phyloP scores from a whole-genome alignment of 2,329 filamentous ascomycete species.

The Penicillium sp. region DNA sequence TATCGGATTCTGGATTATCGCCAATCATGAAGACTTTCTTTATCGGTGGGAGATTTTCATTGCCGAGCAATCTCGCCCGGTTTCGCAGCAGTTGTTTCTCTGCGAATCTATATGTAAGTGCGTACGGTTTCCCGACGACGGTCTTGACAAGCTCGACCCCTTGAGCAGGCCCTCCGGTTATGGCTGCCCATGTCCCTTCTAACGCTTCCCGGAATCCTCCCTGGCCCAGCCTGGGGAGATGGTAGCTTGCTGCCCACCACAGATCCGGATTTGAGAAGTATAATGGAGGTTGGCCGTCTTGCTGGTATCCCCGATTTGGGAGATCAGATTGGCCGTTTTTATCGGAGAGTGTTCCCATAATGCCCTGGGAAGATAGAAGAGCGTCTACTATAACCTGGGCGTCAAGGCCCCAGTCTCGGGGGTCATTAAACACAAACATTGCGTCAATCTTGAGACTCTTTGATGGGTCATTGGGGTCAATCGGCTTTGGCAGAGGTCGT shows the following conservation, averaged over 20 bases:
- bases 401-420: constrained; percentile 92
- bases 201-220: constrained; percentile 84
- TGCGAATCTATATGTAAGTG: constrained; percentile 76
- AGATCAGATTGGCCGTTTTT: constrained; percentile 64
- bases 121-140: constrained; percentile 78
- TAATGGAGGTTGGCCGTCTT: constrained; percentile 72
- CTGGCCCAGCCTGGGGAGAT: constrained; percentile 81
- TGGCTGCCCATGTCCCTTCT: constrained; percentile 70
- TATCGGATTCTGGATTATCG: constrained; percentile 85
- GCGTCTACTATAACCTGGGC: constrained; percentile 80
- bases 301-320: constrained; percentile 73
- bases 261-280: constrained; percentile 91
- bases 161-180: constrained; percentile 58
- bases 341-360: constrained; percentile 72
- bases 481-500: constrained; percentile 31
- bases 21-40: constrained; percentile 89
- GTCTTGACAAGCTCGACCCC: constrained; percentile 58
- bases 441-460: constrained; percentile 74
- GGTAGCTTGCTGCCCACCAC: constrained; percentile 81
- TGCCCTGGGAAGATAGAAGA: constrained; percentile 71
- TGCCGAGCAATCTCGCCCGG: constrained; percentile 48
- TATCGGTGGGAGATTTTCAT: constrained; percentile 46
- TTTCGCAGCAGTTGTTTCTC: constrained; percentile 67
- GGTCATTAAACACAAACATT: constrained; percentile 92
- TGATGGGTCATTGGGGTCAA: constrained; percentile 38